phyloP scores from a whole-genome alignment of 2,329 filamentous ascomycete species.

The Purpureocillium takamizusanense region DNA sequence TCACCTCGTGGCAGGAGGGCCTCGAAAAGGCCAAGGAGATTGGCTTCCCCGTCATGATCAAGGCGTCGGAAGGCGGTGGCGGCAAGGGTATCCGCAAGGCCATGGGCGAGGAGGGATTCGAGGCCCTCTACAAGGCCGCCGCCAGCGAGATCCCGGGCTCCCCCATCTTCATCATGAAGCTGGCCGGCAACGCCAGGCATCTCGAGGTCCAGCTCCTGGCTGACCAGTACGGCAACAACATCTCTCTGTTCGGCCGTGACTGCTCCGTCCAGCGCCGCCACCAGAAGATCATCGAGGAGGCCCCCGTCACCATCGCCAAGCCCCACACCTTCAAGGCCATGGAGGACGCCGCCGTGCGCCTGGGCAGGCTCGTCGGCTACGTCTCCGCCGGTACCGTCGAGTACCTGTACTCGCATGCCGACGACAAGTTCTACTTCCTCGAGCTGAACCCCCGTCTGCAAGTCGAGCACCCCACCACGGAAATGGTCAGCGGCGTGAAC shows the following conservation, averaged over 20 bases:
- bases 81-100: constrained; percentile 99
- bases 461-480: constrained; percentile 97
- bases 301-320: constrained; percentile 93
- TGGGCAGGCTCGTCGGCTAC: constrained; percentile 91
- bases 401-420: constrained; percentile 94
- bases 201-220: constrained; percentile 95
- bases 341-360: constrained; percentile 91
- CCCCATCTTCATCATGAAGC: constrained; percentile 99
- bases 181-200: constrained; percentile 92
- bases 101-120: constrained; percentile 73
- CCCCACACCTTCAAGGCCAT: constrained; percentile 83
- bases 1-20: constrained; percentile 82
- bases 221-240: constrained; percentile 99
- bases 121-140: constrained; percentile 84
- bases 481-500: constrained; percentile 98
- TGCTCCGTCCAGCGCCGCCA: constrained; percentile 97
- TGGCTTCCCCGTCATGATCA: constrained; percentile 99
- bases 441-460: constrained; percentile 98
- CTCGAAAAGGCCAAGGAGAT: constrained; percentile 79
- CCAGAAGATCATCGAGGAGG: constrained; percentile 99
- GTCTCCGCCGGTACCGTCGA: constrained; percentile 98
- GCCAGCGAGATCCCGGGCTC: constrained; percentile 97
- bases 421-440: constrained; percentile 99
- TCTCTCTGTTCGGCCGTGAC: constrained; percentile 96
- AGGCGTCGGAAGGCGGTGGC: constrained; percentile 98